phyloP scores from a whole-genome alignment of 768 basidiomycete species.

The Pluteus cervinus region DNA sequence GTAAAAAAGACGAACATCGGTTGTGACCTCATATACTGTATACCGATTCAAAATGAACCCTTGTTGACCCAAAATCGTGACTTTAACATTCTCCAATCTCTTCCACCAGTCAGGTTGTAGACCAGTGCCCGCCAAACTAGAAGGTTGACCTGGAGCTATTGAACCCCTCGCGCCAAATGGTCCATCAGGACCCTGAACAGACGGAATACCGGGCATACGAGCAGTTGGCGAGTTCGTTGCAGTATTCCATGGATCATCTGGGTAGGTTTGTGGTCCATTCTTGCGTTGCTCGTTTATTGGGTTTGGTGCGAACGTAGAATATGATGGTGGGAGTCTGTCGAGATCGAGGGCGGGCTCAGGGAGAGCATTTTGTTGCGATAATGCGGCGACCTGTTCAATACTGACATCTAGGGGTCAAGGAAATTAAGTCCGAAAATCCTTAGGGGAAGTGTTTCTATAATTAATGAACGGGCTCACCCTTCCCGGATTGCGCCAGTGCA shows the following conservation, averaged over 20 bases:
- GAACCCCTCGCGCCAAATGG: conserved; percentile 17
- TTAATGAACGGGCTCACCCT: conserved; percentile 40
- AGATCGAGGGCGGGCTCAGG: conserved; percentile 72
- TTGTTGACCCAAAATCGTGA: conserved; percentile 79
- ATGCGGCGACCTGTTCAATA: conserved; percentile 72
- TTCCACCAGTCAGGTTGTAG: conserved; percentile 86
- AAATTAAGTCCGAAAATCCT: conserved; percentile 1
- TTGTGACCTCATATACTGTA: conserved; percentile 75
- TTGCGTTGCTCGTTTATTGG: conserved; percentile 36
- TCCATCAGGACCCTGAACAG: conserved; percentile 22
- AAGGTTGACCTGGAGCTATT: conserved; percentile 50
- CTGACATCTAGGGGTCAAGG: conserved; percentile 50
- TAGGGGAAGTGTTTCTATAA: conserved; percentile 2
- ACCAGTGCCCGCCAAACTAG: conserved; percentile 63
- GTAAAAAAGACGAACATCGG: conserved; percentile 50
- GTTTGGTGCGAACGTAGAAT: conserved; percentile 44
- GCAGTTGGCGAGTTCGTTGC: conserved; percentile 32
- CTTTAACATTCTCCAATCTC: conserved; percentile 63
- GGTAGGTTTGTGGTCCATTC: conserved; percentile 30
- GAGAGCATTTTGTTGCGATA: conserved; percentile 72
- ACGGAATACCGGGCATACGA: conserved; percentile 19
- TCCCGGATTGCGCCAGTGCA: conserved; percentile 76
- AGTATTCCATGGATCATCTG: conserved; percentile 69
- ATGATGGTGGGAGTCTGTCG: conserved; percentile 44
- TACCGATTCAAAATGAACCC: conserved; percentile 89